A percentile compares a stretch with the other conserved stretches of the same genome.
These are phyloP conservation scores for Akanthomyces muscarius DNA, from an alignment of 2,329 filamentous ascomycete species.

Conservation along the genomic window DNA sequence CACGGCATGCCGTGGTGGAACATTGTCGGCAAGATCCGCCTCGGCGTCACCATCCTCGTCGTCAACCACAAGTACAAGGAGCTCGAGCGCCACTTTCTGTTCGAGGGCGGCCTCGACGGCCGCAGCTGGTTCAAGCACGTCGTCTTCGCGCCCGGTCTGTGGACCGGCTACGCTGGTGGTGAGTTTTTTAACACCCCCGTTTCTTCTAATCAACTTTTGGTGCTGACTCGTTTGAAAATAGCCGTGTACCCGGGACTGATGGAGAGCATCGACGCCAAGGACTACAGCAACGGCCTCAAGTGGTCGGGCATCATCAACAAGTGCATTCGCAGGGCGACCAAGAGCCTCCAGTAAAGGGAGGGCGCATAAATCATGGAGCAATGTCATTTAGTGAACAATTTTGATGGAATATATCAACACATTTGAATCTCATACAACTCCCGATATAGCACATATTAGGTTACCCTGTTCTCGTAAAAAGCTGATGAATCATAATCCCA, in stretches of 20 bases:
- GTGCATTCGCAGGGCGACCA: slow-evolving; percentile 45
- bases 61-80: slow-evolving; percentile 81
- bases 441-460: not conserved
- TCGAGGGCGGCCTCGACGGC: slow-evolving; percentile 70
- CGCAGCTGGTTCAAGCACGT: slow-evolving; percentile 92
- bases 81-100: slow-evolving; percentile 77
- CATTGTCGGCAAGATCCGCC: slow-evolving; percentile 61
- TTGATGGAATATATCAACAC: not conserved
- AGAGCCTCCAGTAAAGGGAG: slow-evolving; percentile 28
- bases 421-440: not conserved
- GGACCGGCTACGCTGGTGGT: slow-evolving; percentile 86
- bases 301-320: slow-evolving; percentile 57
- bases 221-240: slow-evolving; percentile 23
- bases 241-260: slow-evolving; percentile 60
- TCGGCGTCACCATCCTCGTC: slow-evolving; percentile 59
- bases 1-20: slow-evolving; percentile 73
- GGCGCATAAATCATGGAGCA: not conserved
- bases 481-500: not conserved
- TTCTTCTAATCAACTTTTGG: not conserved
- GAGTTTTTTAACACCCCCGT: slow-evolving; percentile 26
- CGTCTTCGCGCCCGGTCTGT: slow-evolving; percentile 84
- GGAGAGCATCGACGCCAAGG: slow-evolving; percentile 58
- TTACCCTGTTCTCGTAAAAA: not conserved
- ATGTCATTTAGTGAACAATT: not conserved
- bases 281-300: slow-evolving; percentile 53